A percentile compares a stretch with the other conserved stretches of the same genome.
Evolutionary conservation across 768 basidiomycete genomes (phyloP).

Genomic region (Psilocybe tampanensis): DNA sequence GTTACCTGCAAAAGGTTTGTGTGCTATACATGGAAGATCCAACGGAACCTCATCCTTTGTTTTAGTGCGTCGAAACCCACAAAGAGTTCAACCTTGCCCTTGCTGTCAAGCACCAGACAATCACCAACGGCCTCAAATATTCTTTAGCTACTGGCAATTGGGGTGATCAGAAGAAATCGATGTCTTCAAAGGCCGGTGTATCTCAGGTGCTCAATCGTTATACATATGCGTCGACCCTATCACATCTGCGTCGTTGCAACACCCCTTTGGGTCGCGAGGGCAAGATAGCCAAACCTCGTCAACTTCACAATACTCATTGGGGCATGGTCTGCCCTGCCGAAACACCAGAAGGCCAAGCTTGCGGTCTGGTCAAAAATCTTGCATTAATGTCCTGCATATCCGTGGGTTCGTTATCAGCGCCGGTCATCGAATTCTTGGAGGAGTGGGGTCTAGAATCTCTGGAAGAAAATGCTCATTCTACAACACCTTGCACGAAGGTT

Average conservation of each 20-base stretch:
- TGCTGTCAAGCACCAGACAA: constrained; percentile 95
- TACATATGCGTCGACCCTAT: constrained; percentile 97
- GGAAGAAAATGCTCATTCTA: constrained; percentile 89
- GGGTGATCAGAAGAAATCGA: constrained; percentile 99
- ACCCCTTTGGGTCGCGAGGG: constrained; percentile 98
- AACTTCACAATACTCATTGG: constrained; percentile 99
- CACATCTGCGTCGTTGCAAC: constrained; percentile 97
- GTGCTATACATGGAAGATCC: constrained; percentile 9
- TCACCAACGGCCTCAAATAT: constrained; percentile 97
- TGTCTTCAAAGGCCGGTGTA: constrained; percentile 97
- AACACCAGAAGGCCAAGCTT: constrained; percentile 99
- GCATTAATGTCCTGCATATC: constrained; percentile 98
- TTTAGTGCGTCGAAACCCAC: constrained; percentile 92
- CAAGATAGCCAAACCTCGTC: constrained; percentile 99
- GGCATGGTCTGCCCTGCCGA: constrained; percentile 99
- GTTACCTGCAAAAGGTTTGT: constrained; percentile 92
- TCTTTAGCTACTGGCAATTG: constrained; percentile 98
- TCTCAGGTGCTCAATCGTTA: constrained; percentile 99
- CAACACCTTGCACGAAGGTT: constrained; percentile 88
- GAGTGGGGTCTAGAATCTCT: constrained; percentile 97
- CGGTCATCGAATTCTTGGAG: constrained; percentile 97
- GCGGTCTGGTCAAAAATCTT: constrained; percentile 98
- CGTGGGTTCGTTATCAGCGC: constrained; percentile 93
- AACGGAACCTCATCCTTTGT: constrained; percentile 7
- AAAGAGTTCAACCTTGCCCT: constrained; percentile 91